phyloP scores from a whole-genome alignment of 1,284 basidiomycete species.

The Fistulinella cinereoalba region DNA sequence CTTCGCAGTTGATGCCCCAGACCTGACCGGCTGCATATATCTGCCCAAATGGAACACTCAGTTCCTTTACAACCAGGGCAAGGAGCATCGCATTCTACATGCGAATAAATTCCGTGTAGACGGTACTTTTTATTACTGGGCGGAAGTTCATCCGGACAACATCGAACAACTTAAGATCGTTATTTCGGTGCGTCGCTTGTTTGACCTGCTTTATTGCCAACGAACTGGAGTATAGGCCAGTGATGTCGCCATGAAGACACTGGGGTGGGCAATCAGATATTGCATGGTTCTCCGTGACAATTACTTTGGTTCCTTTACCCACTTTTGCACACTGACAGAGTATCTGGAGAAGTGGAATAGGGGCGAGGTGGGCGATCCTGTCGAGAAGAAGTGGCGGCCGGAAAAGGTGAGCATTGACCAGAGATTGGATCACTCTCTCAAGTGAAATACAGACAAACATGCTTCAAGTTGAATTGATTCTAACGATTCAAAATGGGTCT shows the following conservation, averaged over 20 bases:
- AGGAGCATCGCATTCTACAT: slow-evolving; percentile 58
- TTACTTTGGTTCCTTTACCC: slow-evolving; percentile 89
- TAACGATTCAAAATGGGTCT: slow-evolving; percentile 53
- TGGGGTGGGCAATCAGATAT: slow-evolving; percentile 86
- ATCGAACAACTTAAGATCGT: slow-evolving; percentile 76
- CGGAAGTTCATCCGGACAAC: slow-evolving; percentile 63
- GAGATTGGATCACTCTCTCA: slow-evolving; percentile 1
- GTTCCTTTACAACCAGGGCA: slow-evolving; percentile 60
- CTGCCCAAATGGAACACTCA: slow-evolving; percentile 90
- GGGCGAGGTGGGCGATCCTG: slow-evolving; percentile 73
- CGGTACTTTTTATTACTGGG: slow-evolving; percentile 74
- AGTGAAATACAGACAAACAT: slow-evolving; percentile 63
- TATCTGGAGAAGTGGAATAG: slow-evolving; percentile 69
- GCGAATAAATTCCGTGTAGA: slow-evolving; percentile 57
- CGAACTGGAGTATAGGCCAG: slow-evolving; percentile 37
- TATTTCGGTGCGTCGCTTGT: slow-evolving; percentile 52
- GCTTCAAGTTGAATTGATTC: slow-evolving; percentile 69
- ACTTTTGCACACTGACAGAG: slow-evolving; percentile 84
- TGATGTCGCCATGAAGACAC: slow-evolving; percentile 62
- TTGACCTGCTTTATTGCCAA: neutral
- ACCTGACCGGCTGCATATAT: slow-evolving; percentile 57
- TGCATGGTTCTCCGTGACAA: slow-evolving; percentile 88
- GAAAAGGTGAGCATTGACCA: slow-evolving; percentile 53
- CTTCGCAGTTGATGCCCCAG: slow-evolving; percentile 63
- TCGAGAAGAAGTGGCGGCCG: slow-evolving; percentile 73